phyloP scores from a whole-genome alignment of 495 filamentous ascomycete genomes.

The Geopyxis carbonaria region DNA sequence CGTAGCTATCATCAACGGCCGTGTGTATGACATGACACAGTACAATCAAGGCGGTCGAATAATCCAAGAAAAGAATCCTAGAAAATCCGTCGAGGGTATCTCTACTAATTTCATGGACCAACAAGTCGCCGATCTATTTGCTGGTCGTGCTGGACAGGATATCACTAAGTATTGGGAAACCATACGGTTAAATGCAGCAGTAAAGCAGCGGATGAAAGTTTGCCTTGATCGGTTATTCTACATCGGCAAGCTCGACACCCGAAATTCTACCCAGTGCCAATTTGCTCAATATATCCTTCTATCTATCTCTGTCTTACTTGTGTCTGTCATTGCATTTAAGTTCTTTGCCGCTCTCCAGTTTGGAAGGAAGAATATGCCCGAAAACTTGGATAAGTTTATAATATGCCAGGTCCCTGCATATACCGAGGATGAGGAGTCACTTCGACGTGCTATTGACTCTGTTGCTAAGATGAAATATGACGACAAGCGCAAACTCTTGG shows the following conservation, averaged over 20 bases:
- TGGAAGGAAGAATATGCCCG: conserved; percentile 71
- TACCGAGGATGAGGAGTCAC: conserved; percentile 93
- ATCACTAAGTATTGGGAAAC: conserved; percentile 68
- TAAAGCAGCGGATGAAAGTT: conserved; percentile 52
- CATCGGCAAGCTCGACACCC: conserved; percentile 77
- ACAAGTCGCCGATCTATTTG: conserved; percentile 58
- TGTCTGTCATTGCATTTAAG: conserved; percentile 75
- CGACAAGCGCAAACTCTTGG: conserved; percentile 89
- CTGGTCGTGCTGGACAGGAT: conserved; percentile 56
- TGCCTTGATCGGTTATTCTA: conserved; percentile 95
- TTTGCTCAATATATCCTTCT: conserved; percentile 87
- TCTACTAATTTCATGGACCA: conserved; percentile 70
- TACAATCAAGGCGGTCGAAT: conserved; percentile 65
- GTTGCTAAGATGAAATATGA: conserved; percentile 92
- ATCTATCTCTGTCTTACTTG: conserved; percentile 69
- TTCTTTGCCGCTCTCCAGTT: conserved; percentile 95
- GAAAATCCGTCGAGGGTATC: conserved; percentile 31
- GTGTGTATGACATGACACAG: conserved; percentile 80
- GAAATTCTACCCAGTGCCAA: conserved; percentile 67
- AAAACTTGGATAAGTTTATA: conserved; percentile 94
- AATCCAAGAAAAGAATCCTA: conserved; percentile 31
- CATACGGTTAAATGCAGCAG: conserved; percentile 36
- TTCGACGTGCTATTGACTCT: conserved; percentile 92
- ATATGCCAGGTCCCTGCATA: conserved; percentile 97
- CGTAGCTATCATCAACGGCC: conserved; percentile 63